phyloP scores from a whole-genome alignment of 352 stramenopile species.

The Pythium aristosporum region DNA sequence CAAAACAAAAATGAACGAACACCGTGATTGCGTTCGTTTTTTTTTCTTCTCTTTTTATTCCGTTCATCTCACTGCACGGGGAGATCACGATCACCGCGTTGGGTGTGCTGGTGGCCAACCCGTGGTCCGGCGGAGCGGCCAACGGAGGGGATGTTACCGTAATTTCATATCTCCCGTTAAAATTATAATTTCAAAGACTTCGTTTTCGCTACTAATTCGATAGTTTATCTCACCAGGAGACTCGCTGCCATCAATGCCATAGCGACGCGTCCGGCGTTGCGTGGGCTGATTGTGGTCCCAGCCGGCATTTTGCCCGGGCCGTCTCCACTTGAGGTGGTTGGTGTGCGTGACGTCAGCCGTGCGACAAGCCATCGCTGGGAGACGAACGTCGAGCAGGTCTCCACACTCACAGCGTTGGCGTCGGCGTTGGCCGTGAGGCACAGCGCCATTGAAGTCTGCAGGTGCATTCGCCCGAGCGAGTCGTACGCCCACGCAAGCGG shows the following conservation, averaged over 20 bases:
- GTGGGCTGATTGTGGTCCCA: neutral
- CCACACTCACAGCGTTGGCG: neutral
- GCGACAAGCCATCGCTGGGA: constrained; percentile 18
- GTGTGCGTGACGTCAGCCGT: neutral
- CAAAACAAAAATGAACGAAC: too few relatives aligned
- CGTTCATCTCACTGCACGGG: too few relatives aligned
- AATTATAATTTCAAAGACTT: neutral
- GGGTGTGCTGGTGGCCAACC: too few relatives aligned
- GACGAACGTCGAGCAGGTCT: neutral
- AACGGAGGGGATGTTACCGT: too few relatives aligned
- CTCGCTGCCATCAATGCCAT: neutral
- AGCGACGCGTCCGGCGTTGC: neutral
- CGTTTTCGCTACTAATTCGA: neutral
- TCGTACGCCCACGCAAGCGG: constrained; percentile 16
- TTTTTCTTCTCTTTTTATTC: too few relatives aligned
- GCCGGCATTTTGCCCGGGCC: neutral
- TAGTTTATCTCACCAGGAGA: neutral
- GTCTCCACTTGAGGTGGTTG: neutral
- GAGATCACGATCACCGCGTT: too few relatives aligned
- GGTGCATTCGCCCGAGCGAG: constrained; percentile 18
- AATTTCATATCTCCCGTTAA: neutral
- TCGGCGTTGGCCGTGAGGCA: constrained; percentile 3
- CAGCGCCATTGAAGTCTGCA: neutral
- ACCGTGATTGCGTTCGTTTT: too few relatives aligned
- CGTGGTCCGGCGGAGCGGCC: too few relatives aligned